Evolutionary conservation across 2,329 filamentous ascomycete species (phyloP).

Genomic region (Taxawa tesnikishii): DNA sequence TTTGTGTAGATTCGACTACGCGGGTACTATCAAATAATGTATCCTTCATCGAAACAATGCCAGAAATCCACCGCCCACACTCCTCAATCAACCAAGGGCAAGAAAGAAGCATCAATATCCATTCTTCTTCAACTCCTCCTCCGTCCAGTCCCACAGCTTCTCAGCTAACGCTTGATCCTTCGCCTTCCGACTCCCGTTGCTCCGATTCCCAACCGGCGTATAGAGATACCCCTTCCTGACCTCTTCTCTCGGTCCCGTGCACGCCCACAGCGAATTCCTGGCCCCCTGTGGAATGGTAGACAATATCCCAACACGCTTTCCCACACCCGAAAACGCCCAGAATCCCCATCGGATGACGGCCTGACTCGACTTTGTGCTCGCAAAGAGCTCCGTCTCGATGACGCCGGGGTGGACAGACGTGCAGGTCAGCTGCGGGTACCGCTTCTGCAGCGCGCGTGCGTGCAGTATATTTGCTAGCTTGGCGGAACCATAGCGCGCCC

Average conservation of each 20-base stretch:
- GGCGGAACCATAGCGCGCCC: conserved; percentile 32
- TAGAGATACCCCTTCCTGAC: conserved; percentile 32
- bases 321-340: conserved; percentile 14
- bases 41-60: too few relatives aligned
- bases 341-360: conserved; percentile 14
- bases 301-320: too few relatives aligned
- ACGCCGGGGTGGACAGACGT: conserved; percentile 37
- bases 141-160: conserved; percentile 26
- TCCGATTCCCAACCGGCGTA: conserved; percentile 22
- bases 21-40: too few relatives aligned
- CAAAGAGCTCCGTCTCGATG: conserved; percentile 32
- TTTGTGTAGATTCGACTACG: too few relatives aligned
- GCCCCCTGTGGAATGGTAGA: conserved; percentile 18
- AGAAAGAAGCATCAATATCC: conserved; percentile 5
- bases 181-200: conserved; percentile 10
- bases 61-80: too few relatives aligned
- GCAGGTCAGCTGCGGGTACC: conserved; percentile 32
- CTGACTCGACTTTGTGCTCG: conserved; percentile 12
- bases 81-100: background rate
- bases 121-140: conserved; percentile 8
- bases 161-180: conserved; percentile 17
- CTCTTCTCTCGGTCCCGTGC: conserved; percentile 19
- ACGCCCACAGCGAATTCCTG: conserved; percentile 31
- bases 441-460: conserved; percentile 26
- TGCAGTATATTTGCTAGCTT: conserved; percentile 41